Evolutionary conservation across 345 rosid genomes (phyloP).

Genomic region (Sonneratia alba): DNA sequence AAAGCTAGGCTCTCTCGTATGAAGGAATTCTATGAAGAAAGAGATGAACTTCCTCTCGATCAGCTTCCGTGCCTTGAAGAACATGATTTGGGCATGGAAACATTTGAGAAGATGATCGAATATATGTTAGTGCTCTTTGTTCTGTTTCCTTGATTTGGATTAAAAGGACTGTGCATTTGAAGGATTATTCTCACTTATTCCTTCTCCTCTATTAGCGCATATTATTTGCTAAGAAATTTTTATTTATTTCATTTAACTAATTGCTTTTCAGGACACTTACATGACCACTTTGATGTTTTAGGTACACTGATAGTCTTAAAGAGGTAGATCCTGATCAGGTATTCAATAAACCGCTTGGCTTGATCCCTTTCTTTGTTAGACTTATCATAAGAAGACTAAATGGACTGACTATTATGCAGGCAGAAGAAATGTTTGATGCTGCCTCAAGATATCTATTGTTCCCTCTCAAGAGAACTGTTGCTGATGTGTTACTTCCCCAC

Average conservation of each 20-base stretch:
- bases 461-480: constrained; percentile 95
- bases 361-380: not conserved
- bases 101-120: constrained; percentile 86
- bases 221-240: no score
- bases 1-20: constrained; percentile 71
- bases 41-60: constrained; percentile 27
- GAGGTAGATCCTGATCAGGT: constrained; percentile 83
- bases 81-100: constrained; percentile 69
- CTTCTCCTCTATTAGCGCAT: not conserved
- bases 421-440: constrained; percentile 92
- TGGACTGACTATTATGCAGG: constrained; percentile 35
- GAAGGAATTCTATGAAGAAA: constrained; percentile 62
- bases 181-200: not conserved
- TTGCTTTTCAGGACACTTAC: not conserved
- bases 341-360: constrained; percentile 5
- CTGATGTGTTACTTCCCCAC: constrained; percentile 72
- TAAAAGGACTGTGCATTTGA: not conserved
- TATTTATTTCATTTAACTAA: not conserved
- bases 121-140: constrained; percentile 55
- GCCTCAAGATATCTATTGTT: constrained; percentile 88
- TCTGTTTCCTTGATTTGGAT: not conserved
- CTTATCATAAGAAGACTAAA: not conserved
- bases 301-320: constrained; percentile 92
- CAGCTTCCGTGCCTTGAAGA: constrained; percentile 72
- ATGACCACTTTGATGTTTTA: constrained; percentile 25